Conservation (phyloP, 1,139 yeast species). For the Candida glucosophila region DNA sequence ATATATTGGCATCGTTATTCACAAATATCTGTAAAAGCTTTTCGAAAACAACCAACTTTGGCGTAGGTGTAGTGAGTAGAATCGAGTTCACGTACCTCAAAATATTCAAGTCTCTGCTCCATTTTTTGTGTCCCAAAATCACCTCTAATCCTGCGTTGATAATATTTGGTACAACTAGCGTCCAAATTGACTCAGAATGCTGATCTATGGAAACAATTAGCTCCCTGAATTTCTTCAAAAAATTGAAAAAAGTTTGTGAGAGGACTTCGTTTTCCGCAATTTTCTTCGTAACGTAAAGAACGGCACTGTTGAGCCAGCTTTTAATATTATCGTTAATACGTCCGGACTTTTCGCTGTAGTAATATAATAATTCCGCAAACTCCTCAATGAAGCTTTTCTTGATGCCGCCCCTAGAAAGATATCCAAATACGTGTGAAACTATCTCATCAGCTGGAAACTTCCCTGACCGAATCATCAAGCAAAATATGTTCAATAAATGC, state of each 20-base stretch:
- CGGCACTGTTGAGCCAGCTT: constrained; percentile 41
- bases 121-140: constrained; percentile 36
- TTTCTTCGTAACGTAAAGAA: constrained; percentile 52
- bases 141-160: constrained; percentile 67
- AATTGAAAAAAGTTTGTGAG: constrained; percentile 22
- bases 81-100: constrained; percentile 34
- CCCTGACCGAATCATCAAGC: too few relatives aligned
- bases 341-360: constrained; percentile 3
- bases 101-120: constrained; percentile 30
- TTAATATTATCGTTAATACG: constrained; percentile 2
- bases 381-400: constrained; percentile 16
- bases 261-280: constrained; percentile 44
- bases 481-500: too few relatives aligned
- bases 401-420: too few relatives aligned
- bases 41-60: constrained; percentile 33
- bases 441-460: too few relatives aligned
- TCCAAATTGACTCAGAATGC: constrained; percentile 23
- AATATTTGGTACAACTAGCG: constrained; percentile 35
- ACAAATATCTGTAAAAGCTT: constrained; percentile 60
- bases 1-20: constrained; percentile 33
- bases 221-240: constrained; percentile 13
- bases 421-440: too few relatives aligned
- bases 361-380: constrained; percentile 14
- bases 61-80: constrained; percentile 22
- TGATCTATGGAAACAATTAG: constrained; percentile 8